Evolutionary conservation across 2,329 filamentous ascomycete species (phyloP).

Genomic region (Blumeriella jaapii): DNA sequence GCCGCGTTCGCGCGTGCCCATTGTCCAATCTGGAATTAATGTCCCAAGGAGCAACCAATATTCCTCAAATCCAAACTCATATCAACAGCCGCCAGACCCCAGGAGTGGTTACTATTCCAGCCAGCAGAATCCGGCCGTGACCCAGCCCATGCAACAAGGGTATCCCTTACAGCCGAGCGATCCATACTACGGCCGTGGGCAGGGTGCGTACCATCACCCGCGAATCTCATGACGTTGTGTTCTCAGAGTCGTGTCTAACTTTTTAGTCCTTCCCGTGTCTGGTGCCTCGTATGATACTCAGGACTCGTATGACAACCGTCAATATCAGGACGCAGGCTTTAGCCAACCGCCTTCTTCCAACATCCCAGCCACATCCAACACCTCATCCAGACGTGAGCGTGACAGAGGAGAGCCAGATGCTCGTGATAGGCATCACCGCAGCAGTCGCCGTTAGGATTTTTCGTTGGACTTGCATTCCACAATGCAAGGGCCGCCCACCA

Average conservation of each 20-base stretch:
- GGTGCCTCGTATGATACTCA: slow-evolving; percentile 17
- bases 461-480: slow-evolving; percentile 13
- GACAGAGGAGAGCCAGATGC: slow-evolving; percentile 20
- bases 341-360: slow-evolving; percentile 17
- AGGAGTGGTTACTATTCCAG: slow-evolving; percentile 13
- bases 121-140: slow-evolving; percentile 21
- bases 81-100: slow-evolving; percentile 14
- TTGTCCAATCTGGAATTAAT: slow-evolving; percentile 11
- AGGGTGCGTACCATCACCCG: slow-evolving; percentile 39
- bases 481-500: slow-evolving; percentile 6
- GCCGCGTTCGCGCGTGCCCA: slow-evolving; percentile 10
- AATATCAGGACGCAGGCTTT: slow-evolving; percentile 18
- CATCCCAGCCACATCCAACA: slow-evolving; percentile 18
- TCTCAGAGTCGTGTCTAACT: slow-evolving; percentile 24
- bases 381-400: slow-evolving; percentile 18
- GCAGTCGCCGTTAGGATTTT: slow-evolving; percentile 13
- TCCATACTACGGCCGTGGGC: slow-evolving; percentile 41
- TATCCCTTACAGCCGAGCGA: slow-evolving; percentile 35
- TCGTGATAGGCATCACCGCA: slow-evolving; percentile 19
- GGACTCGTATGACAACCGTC: slow-evolving; percentile 11
- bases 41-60: slow-evolving; percentile 17
- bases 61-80: slow-evolving; percentile 8
- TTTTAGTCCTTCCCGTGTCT: slow-evolving; percentile 22
- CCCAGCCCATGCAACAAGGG: slow-evolving; percentile 28
- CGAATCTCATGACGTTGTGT: slow-evolving; percentile 13